Conservation (phyloP, 2,329 filamentous ascomycete genomes). For the Cladophialophora bantiana region DNA sequence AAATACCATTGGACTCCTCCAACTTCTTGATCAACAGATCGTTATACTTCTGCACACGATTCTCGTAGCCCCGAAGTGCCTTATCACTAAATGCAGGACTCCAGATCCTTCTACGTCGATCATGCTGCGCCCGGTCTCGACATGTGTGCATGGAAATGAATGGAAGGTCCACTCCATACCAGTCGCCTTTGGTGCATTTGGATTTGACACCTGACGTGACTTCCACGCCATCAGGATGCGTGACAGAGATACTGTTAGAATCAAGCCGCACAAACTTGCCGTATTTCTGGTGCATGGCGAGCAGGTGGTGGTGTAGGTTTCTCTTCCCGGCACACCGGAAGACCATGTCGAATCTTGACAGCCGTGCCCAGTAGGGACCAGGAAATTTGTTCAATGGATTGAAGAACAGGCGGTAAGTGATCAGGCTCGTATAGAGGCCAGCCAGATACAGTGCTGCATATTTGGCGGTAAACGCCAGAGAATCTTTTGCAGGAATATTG, state of each 20-base stretch:
- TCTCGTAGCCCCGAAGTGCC: conserved; percentile 52
- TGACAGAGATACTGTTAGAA: conserved; percentile 35
- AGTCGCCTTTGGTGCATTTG: conserved; percentile 51
- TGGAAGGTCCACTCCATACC: conserved; percentile 50
- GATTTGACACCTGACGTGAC: conserved; percentile 49
- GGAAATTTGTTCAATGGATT: conserved; percentile 45
- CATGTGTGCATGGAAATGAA: conserved; percentile 49
- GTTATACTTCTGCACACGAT: conserved; percentile 47
- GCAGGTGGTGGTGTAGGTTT: conserved; percentile 23
- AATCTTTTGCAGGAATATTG: conserved; percentile 12
- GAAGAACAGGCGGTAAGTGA: conserved; percentile 44
- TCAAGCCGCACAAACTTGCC: conserved; percentile 37
- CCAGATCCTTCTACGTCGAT: conserved; percentile 52
- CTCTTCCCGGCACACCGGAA: conserved; percentile 14
- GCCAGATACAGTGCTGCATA: conserved; percentile 20
- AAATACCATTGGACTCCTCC: conserved; percentile 37
- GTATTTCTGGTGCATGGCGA: conserved; percentile 33
- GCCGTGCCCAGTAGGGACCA: conserved; percentile 41
- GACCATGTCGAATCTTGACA: conserved; percentile 32
- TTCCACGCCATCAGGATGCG: conserved; percentile 43
- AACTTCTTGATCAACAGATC: conserved; percentile 47
- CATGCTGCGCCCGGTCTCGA: conserved; percentile 48
- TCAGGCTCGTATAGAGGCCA: conserved; percentile 32
- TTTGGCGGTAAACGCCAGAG: conserved; percentile 15
- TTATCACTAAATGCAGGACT: conserved; percentile 51